Conservation (phyloP, 305 asterid genomes). For the Solanum chacoense region DNA sequence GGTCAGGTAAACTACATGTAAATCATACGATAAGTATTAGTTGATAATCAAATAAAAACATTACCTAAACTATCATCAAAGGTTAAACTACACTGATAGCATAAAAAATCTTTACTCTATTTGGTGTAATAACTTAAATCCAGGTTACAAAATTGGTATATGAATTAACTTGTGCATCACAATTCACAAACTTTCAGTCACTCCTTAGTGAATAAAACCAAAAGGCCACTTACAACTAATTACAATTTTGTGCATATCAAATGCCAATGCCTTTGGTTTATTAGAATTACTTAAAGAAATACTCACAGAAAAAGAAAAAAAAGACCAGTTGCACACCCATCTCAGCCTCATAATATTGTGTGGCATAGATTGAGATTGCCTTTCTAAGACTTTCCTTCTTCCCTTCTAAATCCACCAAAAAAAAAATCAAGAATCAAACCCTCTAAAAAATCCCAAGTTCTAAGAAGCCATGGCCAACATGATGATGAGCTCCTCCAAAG, state of each 20-base stretch:
- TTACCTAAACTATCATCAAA: background rate
- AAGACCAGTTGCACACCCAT: background rate
- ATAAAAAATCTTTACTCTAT: background rate
- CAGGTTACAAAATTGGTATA: background rate
- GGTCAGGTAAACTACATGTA: background rate
- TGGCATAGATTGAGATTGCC: conserved; percentile 29
- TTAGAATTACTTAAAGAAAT: background rate
- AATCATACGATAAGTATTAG: background rate
- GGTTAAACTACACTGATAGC: background rate
- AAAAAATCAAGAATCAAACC: background rate
- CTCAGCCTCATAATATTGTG: conserved; percentile 22
- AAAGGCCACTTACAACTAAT: background rate
- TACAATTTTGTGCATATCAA: background rate
- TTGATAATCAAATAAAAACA: background rate
- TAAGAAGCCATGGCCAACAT: conserved; percentile 22
- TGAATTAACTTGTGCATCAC: background rate
- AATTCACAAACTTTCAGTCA: background rate
- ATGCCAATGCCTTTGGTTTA: background rate
- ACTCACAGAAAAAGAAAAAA: background rate
- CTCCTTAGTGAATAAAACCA: background rate
- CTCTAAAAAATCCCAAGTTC: background rate
- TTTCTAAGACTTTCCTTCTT: conserved; percentile 4
- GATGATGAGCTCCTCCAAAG: conserved; percentile 37
- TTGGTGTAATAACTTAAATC: background rate
- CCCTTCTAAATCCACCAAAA: background rate